phyloP scores from a whole-genome alignment of 257 asterid genomes.

The Haberlea rhodopensis region DNA sequence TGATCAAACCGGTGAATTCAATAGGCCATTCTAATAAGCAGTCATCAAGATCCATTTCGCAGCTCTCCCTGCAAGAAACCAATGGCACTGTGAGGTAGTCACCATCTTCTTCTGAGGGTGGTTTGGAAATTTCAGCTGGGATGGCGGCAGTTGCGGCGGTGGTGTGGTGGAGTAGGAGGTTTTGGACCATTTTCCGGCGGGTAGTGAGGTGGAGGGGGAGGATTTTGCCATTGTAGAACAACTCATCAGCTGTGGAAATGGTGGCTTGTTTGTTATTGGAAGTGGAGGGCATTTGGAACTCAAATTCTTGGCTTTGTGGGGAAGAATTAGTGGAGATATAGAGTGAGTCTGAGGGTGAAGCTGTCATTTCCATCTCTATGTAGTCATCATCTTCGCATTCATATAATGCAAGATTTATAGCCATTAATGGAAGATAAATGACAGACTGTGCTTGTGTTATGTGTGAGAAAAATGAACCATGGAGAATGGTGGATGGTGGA shows the following conservation, averaged over 20 bases:
- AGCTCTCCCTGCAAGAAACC: neutral
- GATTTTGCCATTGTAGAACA: neutral
- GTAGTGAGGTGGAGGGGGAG: neutral
- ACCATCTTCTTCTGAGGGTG: neutral
- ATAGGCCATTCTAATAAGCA: neutral
- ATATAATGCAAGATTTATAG: neutral
- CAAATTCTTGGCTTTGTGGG: neutral
- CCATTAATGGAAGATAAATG: neutral
- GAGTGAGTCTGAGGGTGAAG: neutral
- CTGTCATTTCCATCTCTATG: neutral
- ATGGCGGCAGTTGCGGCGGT: neutral
- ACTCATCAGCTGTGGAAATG: neutral
- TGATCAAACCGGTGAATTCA: neutral
- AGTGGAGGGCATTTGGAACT: neutral
- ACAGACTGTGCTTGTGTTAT: neutral
- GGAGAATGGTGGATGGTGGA: neutral
- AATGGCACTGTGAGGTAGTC: neutral
- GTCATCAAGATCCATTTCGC: neutral
- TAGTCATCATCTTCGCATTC: neutral
- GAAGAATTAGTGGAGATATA: neutral
- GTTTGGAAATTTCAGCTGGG: neutral
- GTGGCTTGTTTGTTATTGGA: neutral
- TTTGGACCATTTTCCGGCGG: neutral
- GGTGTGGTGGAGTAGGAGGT: neutral
- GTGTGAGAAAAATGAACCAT: neutral